Percentiles rank a stretch among this genome's conserved stretches.
Conservation (phyloP, 257 asterid genomes). For the Echium plantagineum region DNA sequence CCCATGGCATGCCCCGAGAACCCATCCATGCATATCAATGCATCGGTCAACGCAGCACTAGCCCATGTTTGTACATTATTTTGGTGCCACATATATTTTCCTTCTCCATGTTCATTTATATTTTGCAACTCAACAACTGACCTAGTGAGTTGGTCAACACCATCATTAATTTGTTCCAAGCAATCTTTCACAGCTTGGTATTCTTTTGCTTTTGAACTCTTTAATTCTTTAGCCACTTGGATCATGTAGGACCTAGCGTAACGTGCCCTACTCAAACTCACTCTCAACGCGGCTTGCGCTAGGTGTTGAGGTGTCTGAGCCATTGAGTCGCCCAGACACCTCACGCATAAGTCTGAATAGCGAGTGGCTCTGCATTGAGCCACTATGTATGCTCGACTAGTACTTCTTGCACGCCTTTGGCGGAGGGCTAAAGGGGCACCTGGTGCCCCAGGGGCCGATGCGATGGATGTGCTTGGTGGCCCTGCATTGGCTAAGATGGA, state of each 20-base stretch:
- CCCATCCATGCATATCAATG: conserved; percentile 40
- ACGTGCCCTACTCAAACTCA: conserved; percentile 37
- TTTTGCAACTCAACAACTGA: conserved; percentile 36
- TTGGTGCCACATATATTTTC: conserved; percentile 42
- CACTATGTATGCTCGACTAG: conserved; percentile 30
- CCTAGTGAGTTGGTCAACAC: conserved; percentile 42
- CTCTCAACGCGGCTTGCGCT: conserved; percentile 42
- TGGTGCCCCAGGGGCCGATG: not conserved
- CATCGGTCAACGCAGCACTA: conserved; percentile 47
- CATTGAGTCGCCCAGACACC: conserved; percentile 18
- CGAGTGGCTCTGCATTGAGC: conserved; percentile 34
- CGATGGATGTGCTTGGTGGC: not conserved
- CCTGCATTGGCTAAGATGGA: conserved; percentile 9
- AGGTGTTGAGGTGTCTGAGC: conserved; percentile 28
- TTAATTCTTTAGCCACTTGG: conserved; percentile 29
- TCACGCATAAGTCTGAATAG: conserved; percentile 30
- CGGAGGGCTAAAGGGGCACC: not conserved
- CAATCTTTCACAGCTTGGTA: conserved; percentile 40
- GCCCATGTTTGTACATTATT: conserved; percentile 50
- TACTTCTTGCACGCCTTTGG: conserved; percentile 16
- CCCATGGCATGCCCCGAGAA: conserved; percentile 35
- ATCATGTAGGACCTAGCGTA: conserved; percentile 35
- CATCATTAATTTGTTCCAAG: conserved; percentile 50
- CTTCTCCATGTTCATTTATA: conserved; percentile 19
- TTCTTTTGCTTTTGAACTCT: conserved; percentile 22